Conservation (phyloP, 2,329 filamentous ascomycete genomes). For the Xylaria sp. region DNA sequence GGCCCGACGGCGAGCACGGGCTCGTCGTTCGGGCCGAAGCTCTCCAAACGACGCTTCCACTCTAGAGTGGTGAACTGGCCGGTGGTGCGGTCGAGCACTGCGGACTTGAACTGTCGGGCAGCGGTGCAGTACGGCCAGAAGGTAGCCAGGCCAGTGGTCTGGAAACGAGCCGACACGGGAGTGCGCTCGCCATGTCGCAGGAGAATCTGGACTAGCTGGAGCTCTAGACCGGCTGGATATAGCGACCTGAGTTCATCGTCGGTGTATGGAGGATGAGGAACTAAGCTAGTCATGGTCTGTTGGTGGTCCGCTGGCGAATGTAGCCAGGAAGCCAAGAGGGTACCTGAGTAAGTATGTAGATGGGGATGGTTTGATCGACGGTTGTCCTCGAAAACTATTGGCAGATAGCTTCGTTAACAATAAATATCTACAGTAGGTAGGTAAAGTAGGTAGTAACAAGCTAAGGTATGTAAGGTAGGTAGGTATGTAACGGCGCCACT, state of each 20-base stretch:
- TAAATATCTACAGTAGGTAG: too few relatives aligned
- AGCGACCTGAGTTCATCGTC: slow-evolving; percentile 81
- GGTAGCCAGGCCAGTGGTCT: slow-evolving; percentile 74
- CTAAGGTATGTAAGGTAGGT: slow-evolving; percentile 1
- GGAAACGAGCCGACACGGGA: slow-evolving; percentile 88
- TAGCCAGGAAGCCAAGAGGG: background rate
- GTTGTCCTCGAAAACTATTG: background rate
- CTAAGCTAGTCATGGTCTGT: slow-evolving; percentile 77
- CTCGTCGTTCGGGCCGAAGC: slow-evolving; percentile 77
- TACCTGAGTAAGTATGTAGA: too few relatives aligned
- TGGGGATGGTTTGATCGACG: background rate
- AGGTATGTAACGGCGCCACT: too few relatives aligned
- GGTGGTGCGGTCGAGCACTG: slow-evolving; percentile 58
- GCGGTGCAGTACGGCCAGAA: slow-evolving; percentile 93
- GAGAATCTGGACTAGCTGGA: slow-evolving; percentile 90
- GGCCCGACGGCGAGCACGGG: slow-evolving; percentile 76
- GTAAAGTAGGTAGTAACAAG: too few relatives aligned
- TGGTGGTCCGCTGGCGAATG: slow-evolving; percentile 22
- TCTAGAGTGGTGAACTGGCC: slow-evolving; percentile 60
- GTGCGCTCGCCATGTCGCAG: slow-evolving; percentile 84
- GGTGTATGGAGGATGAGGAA: slow-evolving; percentile 80
- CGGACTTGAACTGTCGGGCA: slow-evolving; percentile 73
- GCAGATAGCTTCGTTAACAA: background rate
- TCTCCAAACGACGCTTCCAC: slow-evolving; percentile 82
- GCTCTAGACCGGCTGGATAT: slow-evolving; percentile 82